phyloP scores from a whole-genome alignment of 371 early-diverging fungal species.

The Mortierella sp. region DNA sequence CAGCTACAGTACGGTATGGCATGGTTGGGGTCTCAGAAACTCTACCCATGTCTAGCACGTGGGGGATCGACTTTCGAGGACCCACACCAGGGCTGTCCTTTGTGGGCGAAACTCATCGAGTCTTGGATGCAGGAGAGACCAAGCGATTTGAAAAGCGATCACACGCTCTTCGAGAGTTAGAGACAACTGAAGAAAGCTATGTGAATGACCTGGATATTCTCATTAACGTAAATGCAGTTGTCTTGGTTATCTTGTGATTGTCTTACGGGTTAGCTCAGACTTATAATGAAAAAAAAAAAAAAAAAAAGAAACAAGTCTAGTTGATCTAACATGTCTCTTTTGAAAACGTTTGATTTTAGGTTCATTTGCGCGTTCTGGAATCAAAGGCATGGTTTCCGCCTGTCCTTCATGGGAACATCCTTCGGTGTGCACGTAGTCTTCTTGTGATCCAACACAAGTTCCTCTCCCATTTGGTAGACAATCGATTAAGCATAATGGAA shows the following conservation, averaged over 20 bases:
- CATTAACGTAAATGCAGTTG: constrained; percentile 23
- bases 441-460: constrained; percentile 23
- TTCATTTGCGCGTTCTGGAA: constrained; percentile 27
- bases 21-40: too few species aligned
- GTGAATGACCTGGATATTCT: constrained; percentile 42
- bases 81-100: too few species aligned
- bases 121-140: constrained; percentile 31
- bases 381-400: constrained; percentile 38
- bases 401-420: constrained; percentile 11
- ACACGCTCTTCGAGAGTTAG: constrained; percentile 39
- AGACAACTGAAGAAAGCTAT: constrained; percentile 40
- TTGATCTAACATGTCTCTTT: not conserved
- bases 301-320: too few species aligned
- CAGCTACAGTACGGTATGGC: too few species aligned
- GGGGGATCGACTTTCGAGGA: too few species aligned
- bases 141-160: constrained; percentile 40
- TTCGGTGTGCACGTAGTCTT: constrained; percentile 20
- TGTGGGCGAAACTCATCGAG: not conserved
- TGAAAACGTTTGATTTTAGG: constrained; percentile 4
- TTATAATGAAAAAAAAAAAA: too few species aligned
- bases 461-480: constrained; percentile 6
- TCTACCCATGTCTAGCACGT: too few species aligned
- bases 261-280: not conserved
- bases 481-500: constrained; percentile 1
- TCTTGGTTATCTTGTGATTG: not conserved